A percentile compares a stretch with the other conserved stretches of the same genome.
Evolutionary conservation across 305 asterid species (phyloP).

Genomic region (Plantago lanceolata): DNA sequence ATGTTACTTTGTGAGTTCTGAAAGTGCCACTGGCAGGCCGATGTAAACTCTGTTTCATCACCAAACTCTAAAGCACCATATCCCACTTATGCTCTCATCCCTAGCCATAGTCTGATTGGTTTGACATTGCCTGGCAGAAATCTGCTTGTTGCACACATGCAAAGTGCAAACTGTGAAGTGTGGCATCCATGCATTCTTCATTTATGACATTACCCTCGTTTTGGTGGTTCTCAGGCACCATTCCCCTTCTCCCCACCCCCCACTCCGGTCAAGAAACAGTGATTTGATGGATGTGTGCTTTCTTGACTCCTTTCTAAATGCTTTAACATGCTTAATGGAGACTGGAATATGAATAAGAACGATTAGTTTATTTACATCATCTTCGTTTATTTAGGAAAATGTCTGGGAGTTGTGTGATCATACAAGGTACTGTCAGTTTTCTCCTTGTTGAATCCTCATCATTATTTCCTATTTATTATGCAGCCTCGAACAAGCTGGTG

Average conservation of each 20-base stretch:
- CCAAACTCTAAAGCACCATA: background rate
- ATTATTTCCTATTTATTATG: slow-evolving; percentile 26
- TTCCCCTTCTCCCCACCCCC: no score
- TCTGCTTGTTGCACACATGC: background rate
- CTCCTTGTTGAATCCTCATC: slow-evolving; percentile 22
- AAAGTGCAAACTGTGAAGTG: background rate
- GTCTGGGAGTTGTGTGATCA: background rate
- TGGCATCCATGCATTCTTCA: background rate
- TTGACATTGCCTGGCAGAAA: background rate
- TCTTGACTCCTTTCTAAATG: no score
- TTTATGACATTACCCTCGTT: background rate
- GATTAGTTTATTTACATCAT: background rate
- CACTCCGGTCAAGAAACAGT: background rate
- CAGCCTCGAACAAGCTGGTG: slow-evolving; percentile 96
- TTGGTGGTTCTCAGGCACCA: background rate
- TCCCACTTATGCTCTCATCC: background rate
- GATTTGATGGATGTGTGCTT: background rate
- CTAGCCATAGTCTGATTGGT: background rate
- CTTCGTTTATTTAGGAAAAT: background rate
- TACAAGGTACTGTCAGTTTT: slow-evolving; percentile 9
- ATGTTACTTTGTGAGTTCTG: background rate
- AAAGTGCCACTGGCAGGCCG: background rate
- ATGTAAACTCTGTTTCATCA: background rate
- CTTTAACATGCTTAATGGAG: background rate
- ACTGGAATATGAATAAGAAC: background rate